Base-by-base conservation (phyloP, 2,329 filamentous ascomycete species). In the Aspergillus fijiensis region DNA sequence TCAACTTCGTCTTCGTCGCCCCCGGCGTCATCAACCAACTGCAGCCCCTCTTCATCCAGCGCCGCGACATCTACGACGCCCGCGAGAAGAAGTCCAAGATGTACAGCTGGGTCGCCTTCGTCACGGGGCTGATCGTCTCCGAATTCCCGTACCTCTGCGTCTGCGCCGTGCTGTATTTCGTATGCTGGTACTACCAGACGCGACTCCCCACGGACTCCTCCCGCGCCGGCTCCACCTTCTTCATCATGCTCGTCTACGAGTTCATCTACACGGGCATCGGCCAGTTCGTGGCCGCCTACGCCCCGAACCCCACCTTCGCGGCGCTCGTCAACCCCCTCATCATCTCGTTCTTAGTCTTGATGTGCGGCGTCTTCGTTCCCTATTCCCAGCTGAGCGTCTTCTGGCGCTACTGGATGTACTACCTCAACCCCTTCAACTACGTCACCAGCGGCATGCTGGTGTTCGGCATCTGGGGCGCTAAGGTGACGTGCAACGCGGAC, bases 201-300 rank as follows among this genome's bases (percentile, higher is more conserved):
- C 89, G 89, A 0, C 78, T 92, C 1, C 86, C 89, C 0, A 79
- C 79, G 1, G 82, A 88, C 52, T 82, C 84, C 33, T 65, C 67
- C 65, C 70, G 67, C 21, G 67, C 74, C 7, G 73, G 73, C 2
- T 67, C 65, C 65, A 83, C 86, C 2, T 92, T 88, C 76, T 78
- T 92, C 48, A 90, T 93, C 84, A 86, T 85, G 14, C 73, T 92
- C 64, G 81, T 92, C 3, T 91, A 92, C 76, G 90, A 87, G 75
- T 76, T 92, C 21, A 89, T 91, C 78, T 84, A 87, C 72, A 84
- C 82, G 21, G 86, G 81, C 63, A 92, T 87, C 85, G 90, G 89
- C 14, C 90, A 91, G 72, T 92, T 89, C 85, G 89, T 93, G 64
- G 89, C 87, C 58, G 89, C 91, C 0, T 91, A 91, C 70, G 88